phyloP scores from a whole-genome alignment of 139 green algal genomes.

The Micractinium conductrix region DNA sequence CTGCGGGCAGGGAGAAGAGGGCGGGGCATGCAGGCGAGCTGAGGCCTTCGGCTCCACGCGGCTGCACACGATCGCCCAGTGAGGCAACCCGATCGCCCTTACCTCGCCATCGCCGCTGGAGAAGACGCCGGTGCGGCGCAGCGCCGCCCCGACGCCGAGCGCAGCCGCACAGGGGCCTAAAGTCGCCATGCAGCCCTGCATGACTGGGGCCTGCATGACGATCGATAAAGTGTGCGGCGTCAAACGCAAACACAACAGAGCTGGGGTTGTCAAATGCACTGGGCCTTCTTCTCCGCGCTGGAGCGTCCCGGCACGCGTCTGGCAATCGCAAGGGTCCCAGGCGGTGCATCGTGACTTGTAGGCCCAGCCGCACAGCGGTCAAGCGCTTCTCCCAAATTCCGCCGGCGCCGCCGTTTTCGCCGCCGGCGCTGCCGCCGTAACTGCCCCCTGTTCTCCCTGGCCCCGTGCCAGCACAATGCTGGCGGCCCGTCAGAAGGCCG shows the following conservation, averaged over 20 bases:
- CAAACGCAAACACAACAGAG: too few species aligned
- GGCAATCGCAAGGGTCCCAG: too few species aligned
- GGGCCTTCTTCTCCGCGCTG: too few species aligned
- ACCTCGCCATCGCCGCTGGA: conserved; percentile 17
- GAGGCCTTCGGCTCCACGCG: neutral
- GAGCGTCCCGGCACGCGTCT: too few species aligned
- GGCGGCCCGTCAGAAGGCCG: neutral
- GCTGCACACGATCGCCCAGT: neutral
- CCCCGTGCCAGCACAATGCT: neutral
- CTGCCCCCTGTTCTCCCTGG: too few species aligned
- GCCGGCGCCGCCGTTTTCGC: too few species aligned
- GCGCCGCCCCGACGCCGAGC: neutral
- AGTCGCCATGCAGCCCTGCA: neutral
- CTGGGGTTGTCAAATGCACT: neutral
- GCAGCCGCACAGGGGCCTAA: neutral
- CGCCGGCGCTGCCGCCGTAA: too few species aligned
- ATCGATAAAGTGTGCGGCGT: too few species aligned
- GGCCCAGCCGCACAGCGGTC: too few species aligned
- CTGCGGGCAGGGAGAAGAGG: conserved; percentile 32
- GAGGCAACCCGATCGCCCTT: neutral
- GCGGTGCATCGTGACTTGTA: too few species aligned
- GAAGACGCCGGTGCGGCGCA: conserved; percentile 11
- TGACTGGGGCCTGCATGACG: neutral
- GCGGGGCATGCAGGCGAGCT: conserved; percentile 1
- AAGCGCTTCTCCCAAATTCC: too few species aligned